These are phyloP conservation scores for Inga laurina DNA, from an alignment of 306 rosid species.

Conservation along the genomic window DNA sequence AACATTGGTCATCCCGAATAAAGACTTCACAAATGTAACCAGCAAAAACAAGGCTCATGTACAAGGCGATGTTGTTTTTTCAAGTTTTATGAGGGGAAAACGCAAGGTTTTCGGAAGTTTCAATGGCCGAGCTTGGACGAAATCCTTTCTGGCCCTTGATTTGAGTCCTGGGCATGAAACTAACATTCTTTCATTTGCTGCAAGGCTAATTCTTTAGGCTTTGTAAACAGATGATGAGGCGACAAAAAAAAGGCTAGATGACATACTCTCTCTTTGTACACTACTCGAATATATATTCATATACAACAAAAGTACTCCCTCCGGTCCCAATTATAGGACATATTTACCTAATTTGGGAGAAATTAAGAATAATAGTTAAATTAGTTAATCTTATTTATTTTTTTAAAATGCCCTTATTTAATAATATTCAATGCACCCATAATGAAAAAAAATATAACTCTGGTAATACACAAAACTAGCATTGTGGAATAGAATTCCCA, in stretches of 20 bases:
- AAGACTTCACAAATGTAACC: not conserved
- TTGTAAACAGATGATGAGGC: not conserved
- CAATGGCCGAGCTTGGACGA: not conserved
- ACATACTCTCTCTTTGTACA: constrained; percentile 14
- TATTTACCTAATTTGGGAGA: too few relatives aligned
- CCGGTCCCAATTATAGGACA: too few relatives aligned
- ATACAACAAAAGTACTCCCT: not conserved
- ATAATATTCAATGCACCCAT: too few relatives aligned
- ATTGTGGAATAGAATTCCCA: too few relatives aligned
- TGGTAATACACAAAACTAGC: too few relatives aligned
- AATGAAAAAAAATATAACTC: too few relatives aligned
- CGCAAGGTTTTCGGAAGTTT: not conserved
- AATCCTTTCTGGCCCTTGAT: not conserved
- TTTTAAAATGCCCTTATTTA: too few relatives aligned
- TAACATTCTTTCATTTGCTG: constrained; percentile 24
- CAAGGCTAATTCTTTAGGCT: constrained; percentile 6
- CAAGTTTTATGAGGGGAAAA: constrained; percentile 11
- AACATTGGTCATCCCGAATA: not conserved
- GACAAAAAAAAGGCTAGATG: not conserved
- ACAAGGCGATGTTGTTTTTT: constrained; percentile 20
- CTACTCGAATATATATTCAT: not conserved
- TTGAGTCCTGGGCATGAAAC: constrained; percentile 22
- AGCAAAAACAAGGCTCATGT: constrained; percentile 25
- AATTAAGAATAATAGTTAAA: too few relatives aligned
- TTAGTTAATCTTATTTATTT: too few relatives aligned